Evolutionary conservation across 495 filamentous ascomycete species (phyloP), one percentile per base, ranked within the genome.

Genomic region (Wilcoxina mikolae): DNA sequence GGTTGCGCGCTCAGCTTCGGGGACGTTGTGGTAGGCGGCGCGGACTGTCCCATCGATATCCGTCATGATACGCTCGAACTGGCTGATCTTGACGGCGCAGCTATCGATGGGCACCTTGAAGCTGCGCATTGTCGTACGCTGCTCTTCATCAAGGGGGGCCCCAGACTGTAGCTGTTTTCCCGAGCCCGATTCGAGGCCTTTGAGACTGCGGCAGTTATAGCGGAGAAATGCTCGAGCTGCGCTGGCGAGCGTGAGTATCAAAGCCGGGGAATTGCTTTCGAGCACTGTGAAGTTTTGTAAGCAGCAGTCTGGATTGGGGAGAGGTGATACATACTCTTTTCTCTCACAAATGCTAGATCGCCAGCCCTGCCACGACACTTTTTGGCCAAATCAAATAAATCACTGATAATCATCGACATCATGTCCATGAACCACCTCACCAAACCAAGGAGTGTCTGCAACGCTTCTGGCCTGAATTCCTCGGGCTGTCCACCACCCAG

Each of bases 381-480:
- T 18, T 64, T 62, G 0, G 60, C 53, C 4, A 68, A 57, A 12
- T 62, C 60, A 46, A 67, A 67, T n/a, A 68, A 54, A 38, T 69
- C 67, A 12, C 64, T 61, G 17, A 68, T 57, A 4, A 68, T 60
- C 31, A 58, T 56, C 15, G 58, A 56, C 55, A 67, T 61, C 22
- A 69, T 59, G 44, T 69, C 67, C 59, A 65, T 68, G n/a, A 67
- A 50, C 67, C 67, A 69, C n/a, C 56, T 57, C 9, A 67, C 60
- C 10, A 68, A 39, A 17, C 66, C 66, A 15, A 61, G 24, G 10
- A 68, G 26, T 9, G 59, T 61, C 33, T 64, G 56, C 25, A 68
- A 43, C 3, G 57, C 65, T 38, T 68, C 66, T 3, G 49, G 31
- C 31, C 24, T 52, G 49, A 41, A 38, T 17, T 52, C 49, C 2